These are phyloP conservation scores for Ceratobasidium sp. DNA, from an alignment of 1,284 basidiomycete genomes.

Conservation along the genomic window DNA sequence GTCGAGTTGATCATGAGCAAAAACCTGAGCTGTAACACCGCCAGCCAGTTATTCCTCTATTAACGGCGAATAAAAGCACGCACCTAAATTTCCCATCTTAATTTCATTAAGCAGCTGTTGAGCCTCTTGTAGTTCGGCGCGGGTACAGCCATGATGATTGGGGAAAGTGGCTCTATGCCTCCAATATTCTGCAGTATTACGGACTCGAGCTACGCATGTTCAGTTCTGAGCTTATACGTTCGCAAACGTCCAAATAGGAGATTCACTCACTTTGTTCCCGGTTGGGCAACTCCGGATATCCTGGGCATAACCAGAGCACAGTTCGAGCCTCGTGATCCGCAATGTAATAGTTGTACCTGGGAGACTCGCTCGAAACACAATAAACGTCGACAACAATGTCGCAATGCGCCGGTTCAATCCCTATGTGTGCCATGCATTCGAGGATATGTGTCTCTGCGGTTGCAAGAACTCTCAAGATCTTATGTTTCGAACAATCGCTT, in stretches of 20 bases:
- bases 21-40: neutral
- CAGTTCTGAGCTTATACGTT: neutral
- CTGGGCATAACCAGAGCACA: neutral
- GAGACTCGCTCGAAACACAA: neutral
- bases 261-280: neutral
- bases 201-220: neutral
- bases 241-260: neutral
- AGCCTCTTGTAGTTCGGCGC: neutral
- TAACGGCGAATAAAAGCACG: neutral
- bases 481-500: neutral
- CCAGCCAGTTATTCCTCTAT: neutral
- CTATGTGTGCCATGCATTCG: neutral
- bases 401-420: neutral
- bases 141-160: neutral
- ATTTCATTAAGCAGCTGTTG: neutral
- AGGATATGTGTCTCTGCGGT: neutral
- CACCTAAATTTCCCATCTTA: neutral
- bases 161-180: neutral
- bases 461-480: neutral
- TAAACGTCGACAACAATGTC: constrained; percentile 1
- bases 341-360: neutral
- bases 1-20: neutral
- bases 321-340: neutral
- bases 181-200: neutral
- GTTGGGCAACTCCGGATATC: neutral